phyloP scores from a whole-genome alignment of 345 rosid species.

The Populus euphratica region DNA sequence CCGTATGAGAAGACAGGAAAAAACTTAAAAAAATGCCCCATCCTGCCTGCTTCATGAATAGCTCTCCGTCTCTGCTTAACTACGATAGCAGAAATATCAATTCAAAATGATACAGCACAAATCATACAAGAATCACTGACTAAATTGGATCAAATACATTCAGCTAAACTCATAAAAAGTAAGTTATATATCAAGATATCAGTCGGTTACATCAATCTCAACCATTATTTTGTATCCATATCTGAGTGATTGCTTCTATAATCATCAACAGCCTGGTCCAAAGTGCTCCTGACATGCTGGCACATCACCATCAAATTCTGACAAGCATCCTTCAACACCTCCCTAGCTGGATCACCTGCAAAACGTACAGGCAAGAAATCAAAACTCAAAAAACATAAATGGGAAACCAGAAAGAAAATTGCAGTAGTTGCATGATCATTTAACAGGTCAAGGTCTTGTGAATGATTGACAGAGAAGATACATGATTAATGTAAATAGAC shows the following conservation, averaged over 20 bases:
- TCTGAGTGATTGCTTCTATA: constrained; percentile 9
- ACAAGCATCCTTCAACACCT: constrained; percentile 74
- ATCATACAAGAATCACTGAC: neutral
- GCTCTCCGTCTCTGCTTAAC: neutral
- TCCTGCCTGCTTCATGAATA: neutral
- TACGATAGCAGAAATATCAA: neutral
- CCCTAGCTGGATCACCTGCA: constrained; percentile 80
- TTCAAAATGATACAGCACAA: neutral
- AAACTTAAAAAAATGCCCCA: neutral
- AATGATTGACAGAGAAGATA: neutral
- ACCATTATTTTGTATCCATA: constrained; percentile 14
- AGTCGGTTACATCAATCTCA: neutral
- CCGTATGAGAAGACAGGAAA: neutral
- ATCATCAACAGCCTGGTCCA: constrained; percentile 52
- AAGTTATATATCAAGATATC: neutral
- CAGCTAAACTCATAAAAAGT: neutral
- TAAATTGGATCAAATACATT: neutral
- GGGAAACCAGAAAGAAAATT: neutral
- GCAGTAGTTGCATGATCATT: neutral
- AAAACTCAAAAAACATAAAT: neutral
- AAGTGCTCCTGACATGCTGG: constrained; percentile 64
- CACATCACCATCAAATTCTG: constrained; percentile 78
- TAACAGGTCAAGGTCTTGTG: neutral
- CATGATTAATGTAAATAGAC: too few species aligned
- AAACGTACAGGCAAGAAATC: constrained; percentile 8